Conservation (phyloP, 139 green algal species). For the Micromonas commoda region DNA sequence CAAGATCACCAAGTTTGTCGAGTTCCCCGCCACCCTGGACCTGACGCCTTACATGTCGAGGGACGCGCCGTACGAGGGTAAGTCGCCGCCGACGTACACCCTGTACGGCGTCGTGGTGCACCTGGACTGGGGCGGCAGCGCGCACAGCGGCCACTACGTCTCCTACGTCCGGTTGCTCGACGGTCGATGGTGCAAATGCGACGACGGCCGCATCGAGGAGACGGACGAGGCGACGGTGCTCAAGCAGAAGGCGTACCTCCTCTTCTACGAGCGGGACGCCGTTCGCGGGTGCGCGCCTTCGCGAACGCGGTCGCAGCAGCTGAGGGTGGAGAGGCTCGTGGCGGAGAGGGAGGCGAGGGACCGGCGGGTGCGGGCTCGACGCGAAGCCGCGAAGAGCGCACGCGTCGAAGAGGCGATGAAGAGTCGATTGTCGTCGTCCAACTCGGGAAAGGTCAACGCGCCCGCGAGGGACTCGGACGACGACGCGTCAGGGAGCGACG, state of each 20-base stretch:
- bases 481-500: too few species aligned
- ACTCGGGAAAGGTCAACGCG: too few species aligned
- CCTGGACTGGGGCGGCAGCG: conserved; percentile 30
- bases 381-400: too few species aligned
- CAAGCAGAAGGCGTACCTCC: conserved; percentile 37
- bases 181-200: conserved; percentile 27
- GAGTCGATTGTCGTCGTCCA: too few species aligned
- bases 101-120: conserved; percentile 40
- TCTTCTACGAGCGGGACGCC: conserved; percentile 34
- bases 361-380: too few species aligned
- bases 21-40: conserved; percentile 49
- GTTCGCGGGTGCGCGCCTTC: background rate
- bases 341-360: background rate
- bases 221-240: conserved; percentile 16
- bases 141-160: conserved; percentile 40
- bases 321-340: background rate
- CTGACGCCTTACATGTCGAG: conserved; percentile 33
- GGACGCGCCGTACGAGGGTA: background rate
- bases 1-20: conserved; percentile 74
- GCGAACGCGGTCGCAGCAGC: background rate
- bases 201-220: conserved; percentile 27
- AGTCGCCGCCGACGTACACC: conserved; percentile 18
- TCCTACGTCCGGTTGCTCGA: conserved; percentile 30
- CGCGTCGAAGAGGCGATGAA: too few species aligned
- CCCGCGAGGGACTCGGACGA: too few species aligned